Percentiles rank a stretch among this genome's conserved stretches.
phyloP scores from a whole-genome alignment of 2,329 filamentous ascomycete species.

The Hypoxylon sp. region DNA sequence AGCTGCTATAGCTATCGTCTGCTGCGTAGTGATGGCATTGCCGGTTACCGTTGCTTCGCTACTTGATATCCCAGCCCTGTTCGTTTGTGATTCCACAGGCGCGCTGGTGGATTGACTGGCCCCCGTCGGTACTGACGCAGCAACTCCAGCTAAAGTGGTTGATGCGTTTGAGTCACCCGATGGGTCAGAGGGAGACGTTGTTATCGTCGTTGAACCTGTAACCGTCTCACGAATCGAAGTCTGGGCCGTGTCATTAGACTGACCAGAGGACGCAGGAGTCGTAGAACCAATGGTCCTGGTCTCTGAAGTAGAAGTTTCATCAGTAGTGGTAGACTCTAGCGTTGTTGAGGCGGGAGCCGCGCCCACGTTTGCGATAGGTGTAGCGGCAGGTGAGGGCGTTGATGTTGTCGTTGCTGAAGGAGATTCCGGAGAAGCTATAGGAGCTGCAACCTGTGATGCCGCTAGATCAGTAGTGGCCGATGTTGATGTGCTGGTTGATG shows the following conservation, averaged over 20 bases:
- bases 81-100: constrained; percentile 36
- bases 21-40: constrained; percentile 47
- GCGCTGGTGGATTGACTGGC: constrained; percentile 22
- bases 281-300: constrained; percentile 9
- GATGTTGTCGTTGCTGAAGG: constrained; percentile 55
- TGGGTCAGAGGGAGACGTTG: constrained; percentile 17
- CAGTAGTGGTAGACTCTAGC: constrained; percentile 17
- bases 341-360: constrained; percentile 21
- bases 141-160: constrained; percentile 11
- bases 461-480: constrained; percentile 20
- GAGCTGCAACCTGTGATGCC: background rate
- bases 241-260: constrained; percentile 26
- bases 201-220: constrained; percentile 30
- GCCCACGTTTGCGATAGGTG: constrained; percentile 30
- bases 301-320: constrained; percentile 1
- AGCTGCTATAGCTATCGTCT: constrained; percentile 61
- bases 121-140: constrained; percentile 12
- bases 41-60: constrained; percentile 43
- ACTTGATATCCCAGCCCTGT: constrained; percentile 33
- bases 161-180: constrained; percentile 8
- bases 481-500: constrained; percentile 32
- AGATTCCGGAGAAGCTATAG: constrained; percentile 28
- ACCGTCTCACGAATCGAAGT: constrained; percentile 28
- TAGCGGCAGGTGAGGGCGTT: constrained; percentile 27
- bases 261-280: constrained; percentile 18